Percentiles rank a stretch among this genome's conserved stretches.
These are phyloP conservation scores for Chalciporus piperatus DNA, from an alignment of 768 basidiomycete species.

Conservation along the genomic window DNA sequence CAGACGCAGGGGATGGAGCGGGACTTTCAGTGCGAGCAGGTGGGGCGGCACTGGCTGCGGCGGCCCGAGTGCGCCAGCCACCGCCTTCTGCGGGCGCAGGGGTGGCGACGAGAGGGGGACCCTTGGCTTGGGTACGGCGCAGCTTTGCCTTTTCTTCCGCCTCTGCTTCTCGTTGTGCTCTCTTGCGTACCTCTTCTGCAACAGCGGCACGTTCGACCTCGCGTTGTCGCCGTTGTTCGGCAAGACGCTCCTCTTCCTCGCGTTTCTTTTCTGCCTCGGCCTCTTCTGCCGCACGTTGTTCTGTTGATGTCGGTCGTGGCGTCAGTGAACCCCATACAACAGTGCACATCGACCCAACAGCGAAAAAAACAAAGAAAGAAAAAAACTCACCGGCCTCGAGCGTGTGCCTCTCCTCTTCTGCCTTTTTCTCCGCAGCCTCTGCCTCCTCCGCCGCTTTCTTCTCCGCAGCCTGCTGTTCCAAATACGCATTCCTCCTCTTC, in stretches of 20 bases:
- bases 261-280: conserved; percentile 52
- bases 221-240: conserved; percentile 51
- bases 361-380: too few species aligned
- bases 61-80: conserved; percentile 17
- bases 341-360: neutral
- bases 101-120: conserved; percentile 30
- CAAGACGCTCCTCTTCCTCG: conserved; percentile 58
- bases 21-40: conserved; percentile 59
- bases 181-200: conserved; percentile 54
- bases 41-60: conserved; percentile 27
- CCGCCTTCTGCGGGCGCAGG: conserved; percentile 24
- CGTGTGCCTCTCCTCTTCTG: conserved; percentile 43
- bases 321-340: conserved; percentile 18
- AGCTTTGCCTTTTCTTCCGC: conserved; percentile 46
- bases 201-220: conserved; percentile 50
- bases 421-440: conserved; percentile 14
- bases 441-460: conserved; percentile 24
- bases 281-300: conserved; percentile 56
- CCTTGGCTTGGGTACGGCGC: conserved; percentile 37
- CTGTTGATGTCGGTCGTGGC: conserved; percentile 36
- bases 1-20: conserved; percentile 29
- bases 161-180: conserved; percentile 67
- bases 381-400: conserved; percentile 49
- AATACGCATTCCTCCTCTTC: conserved; percentile 58
- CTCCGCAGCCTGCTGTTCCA: conserved; percentile 44